A percentile compares a stretch with the other conserved stretches of the same genome.
Evolutionary conservation across 345 rosid genomes (phyloP).

Genomic region (Salix suchowensis): DNA sequence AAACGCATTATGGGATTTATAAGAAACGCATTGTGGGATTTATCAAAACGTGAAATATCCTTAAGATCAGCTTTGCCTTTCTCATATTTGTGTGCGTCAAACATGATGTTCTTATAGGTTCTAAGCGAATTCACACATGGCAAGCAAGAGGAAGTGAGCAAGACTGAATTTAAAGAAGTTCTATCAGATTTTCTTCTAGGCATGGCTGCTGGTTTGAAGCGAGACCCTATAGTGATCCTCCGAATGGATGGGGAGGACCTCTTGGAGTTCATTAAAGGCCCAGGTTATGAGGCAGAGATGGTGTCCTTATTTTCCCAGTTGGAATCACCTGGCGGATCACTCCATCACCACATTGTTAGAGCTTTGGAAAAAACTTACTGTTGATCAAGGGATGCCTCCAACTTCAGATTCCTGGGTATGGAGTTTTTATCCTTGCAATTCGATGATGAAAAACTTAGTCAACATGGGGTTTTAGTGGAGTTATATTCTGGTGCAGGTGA

Average conservation of each 20-base stretch:
- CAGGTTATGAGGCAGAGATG: slow-evolving; percentile 64
- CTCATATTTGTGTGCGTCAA: not conserved
- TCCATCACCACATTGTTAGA: slow-evolving; percentile 47
- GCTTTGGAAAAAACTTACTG: slow-evolving; percentile 63
- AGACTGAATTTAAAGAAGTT: slow-evolving; percentile 77
- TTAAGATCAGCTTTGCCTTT: too few relatives aligned
- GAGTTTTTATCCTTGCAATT: not conserved
- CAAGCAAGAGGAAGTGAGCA: slow-evolving; percentile 71
- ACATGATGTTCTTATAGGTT: slow-evolving; percentile 39
- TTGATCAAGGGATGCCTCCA: slow-evolving; percentile 94
- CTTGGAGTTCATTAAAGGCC: slow-evolving; percentile 60
- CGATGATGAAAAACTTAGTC: not conserved
- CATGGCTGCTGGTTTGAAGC: slow-evolving; percentile 94
- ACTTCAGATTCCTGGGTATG: slow-evolving; percentile 77
- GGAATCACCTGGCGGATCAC: slow-evolving; percentile 38
- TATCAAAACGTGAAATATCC: too few relatives aligned
- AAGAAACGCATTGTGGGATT: too few relatives aligned
- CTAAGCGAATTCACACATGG: slow-evolving; percentile 86
- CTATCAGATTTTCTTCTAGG: slow-evolving; percentile 83
- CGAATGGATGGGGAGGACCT: slow-evolving; percentile 98
- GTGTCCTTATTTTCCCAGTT: slow-evolving; percentile 48
- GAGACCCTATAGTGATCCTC: slow-evolving; percentile 90
- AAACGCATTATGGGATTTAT: too few relatives aligned
- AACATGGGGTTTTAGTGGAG: not conserved
- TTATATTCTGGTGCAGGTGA: slow-evolving; percentile 42